Percentiles rank a stretch among this genome's conserved stretches.
Evolutionary conservation across 2,329 filamentous ascomycete species (phyloP).

Genomic region (Fusarium citri): DNA sequence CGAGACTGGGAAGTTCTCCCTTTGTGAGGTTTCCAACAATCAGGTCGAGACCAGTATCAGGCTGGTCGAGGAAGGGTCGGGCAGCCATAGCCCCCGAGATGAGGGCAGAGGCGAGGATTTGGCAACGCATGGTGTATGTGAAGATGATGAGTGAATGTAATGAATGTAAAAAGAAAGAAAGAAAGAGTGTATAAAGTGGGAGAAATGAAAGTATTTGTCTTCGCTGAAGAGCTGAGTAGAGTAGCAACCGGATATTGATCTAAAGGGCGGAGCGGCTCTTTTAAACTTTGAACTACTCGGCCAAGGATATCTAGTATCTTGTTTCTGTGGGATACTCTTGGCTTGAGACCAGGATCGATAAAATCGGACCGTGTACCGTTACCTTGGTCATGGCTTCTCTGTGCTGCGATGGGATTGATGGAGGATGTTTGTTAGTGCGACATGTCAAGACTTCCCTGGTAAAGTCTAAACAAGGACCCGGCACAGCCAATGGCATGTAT

Average conservation of each 20-base stretch:
- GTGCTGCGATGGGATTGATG: constrained; percentile 7
- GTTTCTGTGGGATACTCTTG: neutral
- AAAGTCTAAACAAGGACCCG: neutral
- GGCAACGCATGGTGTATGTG: constrained; percentile 35
- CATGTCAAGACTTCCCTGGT: constrained; percentile 4
- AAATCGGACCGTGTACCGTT: neutral
- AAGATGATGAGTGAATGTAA: neutral
- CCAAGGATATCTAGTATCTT: neutral
- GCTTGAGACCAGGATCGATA: neutral
- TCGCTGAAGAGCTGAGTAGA: constrained; percentile 5
- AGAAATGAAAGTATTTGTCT: constrained; percentile 4
- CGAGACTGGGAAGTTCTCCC: constrained; percentile 56
- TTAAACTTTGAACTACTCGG: constrained; percentile 26
- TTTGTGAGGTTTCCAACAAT: constrained; percentile 50
- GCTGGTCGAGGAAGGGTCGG: constrained; percentile 58
- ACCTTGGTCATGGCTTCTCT: neutral
- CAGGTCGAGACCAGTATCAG: constrained; percentile 59
- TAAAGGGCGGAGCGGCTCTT: constrained; percentile 30
- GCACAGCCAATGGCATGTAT: constrained; percentile 1
- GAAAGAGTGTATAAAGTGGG: constrained; percentile 16
- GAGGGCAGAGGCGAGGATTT: constrained; percentile 44
- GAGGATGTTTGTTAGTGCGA: constrained; percentile 4
- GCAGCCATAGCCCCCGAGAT: constrained; percentile 55
- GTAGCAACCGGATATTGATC: neutral
- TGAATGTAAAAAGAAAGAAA: neutral